Evolutionary conservation across 768 basidiomycete species (phyloP), one percentile per base, ranked within the genome.

Genomic region (Tricholoma furcatifolium): DNA sequence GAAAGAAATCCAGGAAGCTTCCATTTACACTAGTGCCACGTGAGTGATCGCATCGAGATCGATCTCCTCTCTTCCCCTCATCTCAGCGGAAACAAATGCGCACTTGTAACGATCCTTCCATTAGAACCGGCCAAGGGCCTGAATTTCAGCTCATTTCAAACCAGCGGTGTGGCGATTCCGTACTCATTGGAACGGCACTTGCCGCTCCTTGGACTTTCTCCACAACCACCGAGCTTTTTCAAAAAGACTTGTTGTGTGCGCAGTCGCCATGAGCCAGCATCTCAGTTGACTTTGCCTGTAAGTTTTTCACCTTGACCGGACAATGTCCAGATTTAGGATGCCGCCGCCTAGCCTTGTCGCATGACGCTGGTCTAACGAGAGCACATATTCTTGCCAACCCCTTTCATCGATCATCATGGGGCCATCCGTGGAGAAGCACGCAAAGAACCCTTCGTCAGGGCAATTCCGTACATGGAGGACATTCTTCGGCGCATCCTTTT

Each of bases 21-120:
- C 62, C 54, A 63, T 64, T 59, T 56, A 50, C 53, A 50, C 50
- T 55, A 38, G 45, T 47, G 50, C 51, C 62, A 64, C 62, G 62
- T 64, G 62, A 62, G 46, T 23, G 35, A 50, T 55, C 53, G n/a
- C 34, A 60, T 61, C 62, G 56, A 58, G 58, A 62, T 63, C 56
- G 43, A 30, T 38, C 15, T 17, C 30, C 27, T 17, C 24, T 47
- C 41, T 50, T 34, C 49, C 53, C 48, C 31, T 30, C 45, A 17
- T 48, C 32, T 36, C 46, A 36, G 56, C 60, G 42, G 41, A n/a
- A n/a, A 42, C 50, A 45, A 52, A 43, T 51, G 46, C 48, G n/a
- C n/a, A n/a, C n/a, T n/a, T n/a, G n/a, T n/a, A n/a, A n/a, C n/a
- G n/a, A n/a, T n/a, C 35, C 56, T 63, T 58, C 53, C 48, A 52